These are phyloP conservation scores for Psilocybe sp. DNA, from an alignment of 768 basidiomycete species.

Conservation along the genomic window DNA sequence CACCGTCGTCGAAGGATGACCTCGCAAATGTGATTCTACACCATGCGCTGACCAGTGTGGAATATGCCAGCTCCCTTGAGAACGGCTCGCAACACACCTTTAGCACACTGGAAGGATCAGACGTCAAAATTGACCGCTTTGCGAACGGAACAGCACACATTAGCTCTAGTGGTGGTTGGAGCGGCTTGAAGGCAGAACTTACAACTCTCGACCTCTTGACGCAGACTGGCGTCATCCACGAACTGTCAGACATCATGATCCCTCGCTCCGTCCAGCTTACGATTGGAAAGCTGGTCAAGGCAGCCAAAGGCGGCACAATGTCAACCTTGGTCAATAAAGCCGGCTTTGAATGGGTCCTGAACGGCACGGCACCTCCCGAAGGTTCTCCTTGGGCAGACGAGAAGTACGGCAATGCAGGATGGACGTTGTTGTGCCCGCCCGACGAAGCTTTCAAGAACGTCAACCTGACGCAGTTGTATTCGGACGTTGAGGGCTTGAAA, in stretches of 20 bases:
- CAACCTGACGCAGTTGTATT: constrained; percentile 75
- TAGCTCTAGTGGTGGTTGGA: constrained; percentile 76
- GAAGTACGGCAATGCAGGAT: constrained; percentile 51
- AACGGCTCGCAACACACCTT: constrained; percentile 72
- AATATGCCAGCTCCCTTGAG: constrained; percentile 62
- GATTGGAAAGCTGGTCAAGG: constrained; percentile 85
- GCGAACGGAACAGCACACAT: constrained; percentile 51
- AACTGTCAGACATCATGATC: constrained; percentile 79
- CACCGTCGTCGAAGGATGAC: constrained; percentile 74
- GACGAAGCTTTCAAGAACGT: constrained; percentile 89
- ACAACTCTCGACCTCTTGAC: constrained; percentile 72
- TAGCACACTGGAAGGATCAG: constrained; percentile 81
- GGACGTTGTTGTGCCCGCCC: constrained; percentile 89
- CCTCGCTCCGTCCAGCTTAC: constrained; percentile 86
- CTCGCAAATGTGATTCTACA: constrained; percentile 84
- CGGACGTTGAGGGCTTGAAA: constrained; percentile 49
- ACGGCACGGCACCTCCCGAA: constrained; percentile 78
- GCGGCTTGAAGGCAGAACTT: constrained; percentile 60
- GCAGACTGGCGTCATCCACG: constrained; percentile 87
- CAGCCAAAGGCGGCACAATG: constrained; percentile 90
- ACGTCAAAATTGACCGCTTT: constrained; percentile 64
- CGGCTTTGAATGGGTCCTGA: constrained; percentile 87
- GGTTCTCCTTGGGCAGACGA: constrained; percentile 62
- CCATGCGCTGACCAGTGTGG: constrained; percentile 73
- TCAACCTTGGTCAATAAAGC: constrained; percentile 76